Conservation (phyloP, 192 early-diverging fungal genomes). For the Backusella morwellensis region DNA sequence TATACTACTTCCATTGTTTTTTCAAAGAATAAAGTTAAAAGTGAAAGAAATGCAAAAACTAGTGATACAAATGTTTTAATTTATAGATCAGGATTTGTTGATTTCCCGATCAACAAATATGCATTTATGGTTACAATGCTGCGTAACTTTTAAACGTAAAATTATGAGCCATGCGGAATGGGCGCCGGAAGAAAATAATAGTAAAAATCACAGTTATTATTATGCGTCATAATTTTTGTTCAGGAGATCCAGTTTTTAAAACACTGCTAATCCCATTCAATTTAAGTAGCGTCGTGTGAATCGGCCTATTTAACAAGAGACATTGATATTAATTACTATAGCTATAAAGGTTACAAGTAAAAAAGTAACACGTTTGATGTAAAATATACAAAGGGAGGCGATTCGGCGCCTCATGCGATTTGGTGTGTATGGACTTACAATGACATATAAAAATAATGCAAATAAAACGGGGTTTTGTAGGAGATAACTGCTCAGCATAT, state of each 20-base stretch:
- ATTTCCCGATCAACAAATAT: not conserved
- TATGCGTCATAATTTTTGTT: not conserved
- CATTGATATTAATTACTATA: not conserved
- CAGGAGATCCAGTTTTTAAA: not conserved
- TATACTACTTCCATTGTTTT: slow-evolving; percentile 1
- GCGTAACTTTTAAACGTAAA: not conserved
- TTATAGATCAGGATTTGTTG: not conserved
- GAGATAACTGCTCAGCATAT: not conserved
- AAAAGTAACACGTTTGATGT: not conserved
- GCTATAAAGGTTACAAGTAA: not conserved
- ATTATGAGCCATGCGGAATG: not conserved
- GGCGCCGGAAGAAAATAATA: not conserved
- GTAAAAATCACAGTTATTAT: not conserved
- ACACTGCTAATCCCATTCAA: not conserved
- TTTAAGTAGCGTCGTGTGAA: not conserved
- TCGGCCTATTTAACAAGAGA: not conserved
- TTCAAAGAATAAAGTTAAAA: not conserved
- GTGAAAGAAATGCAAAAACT: not conserved
- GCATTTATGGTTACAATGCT: not conserved
- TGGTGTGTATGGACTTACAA: not conserved
- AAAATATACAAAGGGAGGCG: not conserved
- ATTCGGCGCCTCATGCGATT: not conserved
- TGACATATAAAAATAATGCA: not conserved
- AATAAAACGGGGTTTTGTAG: not conserved
- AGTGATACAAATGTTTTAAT: not conserved